Evolutionary conservation across 495 filamentous ascomycete genomes (phyloP).

Genomic region (Oidiodendron maius): DNA sequence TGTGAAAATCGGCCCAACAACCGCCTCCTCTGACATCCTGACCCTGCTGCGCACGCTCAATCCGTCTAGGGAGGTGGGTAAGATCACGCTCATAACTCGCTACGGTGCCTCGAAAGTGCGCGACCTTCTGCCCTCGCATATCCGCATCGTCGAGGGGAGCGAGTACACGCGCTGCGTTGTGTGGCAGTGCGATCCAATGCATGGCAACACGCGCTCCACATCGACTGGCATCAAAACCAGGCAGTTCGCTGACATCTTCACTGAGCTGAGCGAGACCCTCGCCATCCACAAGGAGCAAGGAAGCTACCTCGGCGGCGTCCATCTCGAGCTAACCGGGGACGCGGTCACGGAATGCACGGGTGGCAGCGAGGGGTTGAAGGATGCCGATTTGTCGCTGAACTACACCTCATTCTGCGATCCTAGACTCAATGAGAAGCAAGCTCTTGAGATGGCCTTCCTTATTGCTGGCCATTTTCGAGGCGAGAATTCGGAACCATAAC

Average conservation of each 20-base stretch:
- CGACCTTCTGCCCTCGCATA: constrained; percentile 69
- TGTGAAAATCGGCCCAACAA: constrained; percentile 89
- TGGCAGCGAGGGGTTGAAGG: constrained; percentile 78
- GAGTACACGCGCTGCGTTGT: constrained; percentile 71
- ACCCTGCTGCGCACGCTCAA: constrained; percentile 77
- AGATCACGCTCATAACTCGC: constrained; percentile 91
- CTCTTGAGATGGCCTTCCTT: constrained; percentile 88
- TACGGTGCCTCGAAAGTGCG: constrained; percentile 77
- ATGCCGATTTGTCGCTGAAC: constrained; percentile 78
- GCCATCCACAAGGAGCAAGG: constrained; percentile 76
- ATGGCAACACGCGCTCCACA: constrained; percentile 76
- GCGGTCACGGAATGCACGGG: constrained; percentile 95
- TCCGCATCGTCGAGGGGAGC: constrained; percentile 70
- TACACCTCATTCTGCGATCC: constrained; percentile 97
- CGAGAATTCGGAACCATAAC: background rate
- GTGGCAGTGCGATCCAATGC: constrained; percentile 99
- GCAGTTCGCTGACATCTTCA: constrained; percentile 78
- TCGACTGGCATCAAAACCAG: constrained; percentile 79
- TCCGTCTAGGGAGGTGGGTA: constrained; percentile 72
- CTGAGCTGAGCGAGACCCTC: constrained; percentile 73
- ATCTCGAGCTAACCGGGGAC: constrained; percentile 91
- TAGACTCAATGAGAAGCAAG: constrained; percentile 93
- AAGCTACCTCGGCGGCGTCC: constrained; percentile 86
- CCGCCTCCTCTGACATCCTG: constrained; percentile 65
- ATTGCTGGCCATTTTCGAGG: constrained; percentile 62